Evolutionary conservation across 768 basidiomycete genomes (phyloP).

Genomic region (Floccularia luteovirens): DNA sequence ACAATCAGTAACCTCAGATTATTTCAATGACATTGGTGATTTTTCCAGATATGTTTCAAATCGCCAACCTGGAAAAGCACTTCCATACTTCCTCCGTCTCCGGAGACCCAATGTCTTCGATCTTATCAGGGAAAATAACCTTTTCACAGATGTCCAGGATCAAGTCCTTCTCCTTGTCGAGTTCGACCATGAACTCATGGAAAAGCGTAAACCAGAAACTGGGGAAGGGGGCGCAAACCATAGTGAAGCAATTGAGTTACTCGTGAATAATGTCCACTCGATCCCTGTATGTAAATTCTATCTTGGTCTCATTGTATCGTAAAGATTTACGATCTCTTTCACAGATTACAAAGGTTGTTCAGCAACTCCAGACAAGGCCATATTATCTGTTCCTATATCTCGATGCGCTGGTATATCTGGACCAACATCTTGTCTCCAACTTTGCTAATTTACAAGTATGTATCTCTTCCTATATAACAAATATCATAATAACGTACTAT

Average conservation of each 20-base stretch:
- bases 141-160: conserved; percentile 93
- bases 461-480: background rate
- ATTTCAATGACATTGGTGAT: background rate
- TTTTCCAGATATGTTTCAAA: conserved; percentile 75
- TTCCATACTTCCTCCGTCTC: conserved; percentile 84
- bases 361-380: conserved; percentile 70
- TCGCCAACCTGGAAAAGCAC: conserved; percentile 89
- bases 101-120: conserved; percentile 88
- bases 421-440: conserved; percentile 68
- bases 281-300: conserved; percentile 66
- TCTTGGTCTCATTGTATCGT: background rate
- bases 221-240: conserved; percentile 25
- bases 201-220: conserved; percentile 37
- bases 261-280: conserved; percentile 93
- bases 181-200: conserved; percentile 85
- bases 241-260: conserved; percentile 76
- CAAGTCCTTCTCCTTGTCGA: conserved; percentile 89
- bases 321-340: background rate
- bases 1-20: background rate
- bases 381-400: conserved; percentile 90
- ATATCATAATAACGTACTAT: conserved; percentile 1
- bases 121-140: conserved; percentile 86
- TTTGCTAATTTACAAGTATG: conserved; percentile 84
- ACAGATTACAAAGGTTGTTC: conserved; percentile 82
- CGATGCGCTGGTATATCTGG: conserved; percentile 83